Base-by-base conservation (phyloP, 164 flowering plant genomes). In the grape (Vitis vinifera) region DNA sequence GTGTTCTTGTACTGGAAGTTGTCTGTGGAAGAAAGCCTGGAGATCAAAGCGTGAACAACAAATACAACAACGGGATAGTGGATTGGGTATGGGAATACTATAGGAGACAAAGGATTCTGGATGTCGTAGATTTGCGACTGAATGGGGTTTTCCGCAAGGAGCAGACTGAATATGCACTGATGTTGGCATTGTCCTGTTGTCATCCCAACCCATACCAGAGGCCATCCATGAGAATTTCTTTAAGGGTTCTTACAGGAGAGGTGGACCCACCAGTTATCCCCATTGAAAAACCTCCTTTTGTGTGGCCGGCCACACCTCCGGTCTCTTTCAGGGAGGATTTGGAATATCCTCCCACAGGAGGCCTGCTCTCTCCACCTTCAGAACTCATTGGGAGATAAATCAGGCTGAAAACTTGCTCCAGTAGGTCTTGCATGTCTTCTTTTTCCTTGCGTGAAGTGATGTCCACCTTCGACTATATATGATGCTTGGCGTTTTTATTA, bases 151-250 rank as follows among this genome's bases (percentile, higher is more conserved):
- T 73, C 10, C 37, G 68, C 10, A 44, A 72, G 68, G 78, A 73
- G 14, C 81, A 84, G 37, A 71, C 66, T 60, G 81, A 76, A 30
- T 19, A 74, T 9, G 52, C 72, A 59, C 73, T 87, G 0, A 13
- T 73, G 47, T 30, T 87, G 66, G 88, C 86, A 19, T 71, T 87
- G 67, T 81, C 86, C 17, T 85, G 91, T 61, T 87, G 88, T 63
- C 86, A 84, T 66, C 89, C 91, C 7, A 79, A 86, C 59, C 90
- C 89, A 3, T n/a, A 73, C 56, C 17, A 74, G 17, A 80, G 94
- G 68, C 91, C 91, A 0, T 73, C 82, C 57, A 89, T 82, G 79
- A 81, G 68, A 44, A 71, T 52, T 17, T 84, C 71, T 15, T 51
- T 82, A 75, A 84, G 81, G 68, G 80, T 89, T 63, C 78, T 87